phyloP scores from a whole-genome alignment of 139 green algal genomes.

The Edaphochlamys debaryana region DNA sequence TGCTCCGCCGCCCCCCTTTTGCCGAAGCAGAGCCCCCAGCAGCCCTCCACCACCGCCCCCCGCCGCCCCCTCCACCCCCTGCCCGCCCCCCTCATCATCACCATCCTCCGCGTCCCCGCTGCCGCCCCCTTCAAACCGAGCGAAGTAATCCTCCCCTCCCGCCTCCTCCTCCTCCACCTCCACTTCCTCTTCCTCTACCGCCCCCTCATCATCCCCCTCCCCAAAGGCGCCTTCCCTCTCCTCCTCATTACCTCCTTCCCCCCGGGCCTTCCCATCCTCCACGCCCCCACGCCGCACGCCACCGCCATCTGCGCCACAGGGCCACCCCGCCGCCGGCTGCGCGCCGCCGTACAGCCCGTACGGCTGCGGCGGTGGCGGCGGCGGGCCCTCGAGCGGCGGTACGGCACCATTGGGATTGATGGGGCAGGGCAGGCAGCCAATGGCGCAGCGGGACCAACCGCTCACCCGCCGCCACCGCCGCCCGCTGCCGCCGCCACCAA shows the following conservation, averaged over 20 bases:
- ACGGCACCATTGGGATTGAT: conserved; percentile 32
- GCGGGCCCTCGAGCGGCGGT: neutral
- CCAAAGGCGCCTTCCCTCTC: neutral
- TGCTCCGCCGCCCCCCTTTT: too few species aligned
- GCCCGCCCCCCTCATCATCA: neutral
- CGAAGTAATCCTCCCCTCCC: too few species aligned
- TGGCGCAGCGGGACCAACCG: conserved; percentile 15
- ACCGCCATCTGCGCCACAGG: too few species aligned
- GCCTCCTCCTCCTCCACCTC: too few species aligned
- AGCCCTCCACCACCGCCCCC: neutral
- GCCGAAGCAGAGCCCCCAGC: neutral
- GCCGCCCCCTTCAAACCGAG: too few species aligned
- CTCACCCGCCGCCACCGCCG: neutral
- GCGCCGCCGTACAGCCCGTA: too few species aligned
- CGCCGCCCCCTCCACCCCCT: too few species aligned
- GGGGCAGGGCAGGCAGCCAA: conserved; percentile 36
- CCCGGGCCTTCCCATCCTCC: too few species aligned
- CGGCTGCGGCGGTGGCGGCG: neutral
- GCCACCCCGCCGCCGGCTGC: too few species aligned
- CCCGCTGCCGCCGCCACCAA: too few species aligned
- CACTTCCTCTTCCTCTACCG: too few species aligned
- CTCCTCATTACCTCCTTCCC: neutral
- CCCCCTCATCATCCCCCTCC: neutral
- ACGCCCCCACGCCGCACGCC: too few species aligned
- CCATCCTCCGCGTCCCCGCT: neutral